Conservation (phyloP, 805 yeast genomes). For the Phaffomyces opuntiae region DNA sequence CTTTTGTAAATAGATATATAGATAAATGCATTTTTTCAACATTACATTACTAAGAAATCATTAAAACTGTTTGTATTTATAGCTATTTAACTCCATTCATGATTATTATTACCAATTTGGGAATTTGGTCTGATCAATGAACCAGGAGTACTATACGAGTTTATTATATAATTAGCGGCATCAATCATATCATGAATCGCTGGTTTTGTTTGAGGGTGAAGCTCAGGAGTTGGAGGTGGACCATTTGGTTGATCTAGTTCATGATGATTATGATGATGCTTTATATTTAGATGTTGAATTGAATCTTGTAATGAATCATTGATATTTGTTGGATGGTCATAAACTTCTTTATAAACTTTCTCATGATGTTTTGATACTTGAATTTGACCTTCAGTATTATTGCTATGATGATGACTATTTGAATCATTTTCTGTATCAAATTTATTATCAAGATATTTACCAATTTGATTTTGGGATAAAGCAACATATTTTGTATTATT, state of each 20-base stretch:
- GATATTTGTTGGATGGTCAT: not conserved
- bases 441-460: conserved; percentile 15
- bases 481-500: conserved; percentile 7
- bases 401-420: not conserved
- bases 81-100: conserved; percentile 15
- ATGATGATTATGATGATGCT: not conserved
- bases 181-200: not conserved
- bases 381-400: not conserved
- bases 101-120: conserved; percentile 6
- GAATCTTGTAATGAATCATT: not conserved
- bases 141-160: conserved; percentile 18
- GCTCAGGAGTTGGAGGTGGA: conserved; percentile 7
- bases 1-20: not conserved
- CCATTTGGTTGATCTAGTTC: not conserved
- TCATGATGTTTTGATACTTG: too few relatives aligned
- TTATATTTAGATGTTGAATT: not conserved
- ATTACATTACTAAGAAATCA: not conserved
- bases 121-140: conserved; percentile 14
- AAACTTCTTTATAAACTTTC: not conserved
- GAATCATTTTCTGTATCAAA: conserved; percentile 2
- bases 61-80: not conserved
- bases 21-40: not conserved
- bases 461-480: conserved; percentile 14
- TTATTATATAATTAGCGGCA: conserved; percentile 10
- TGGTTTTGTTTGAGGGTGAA: not conserved